Evolutionary conservation across 2,329 filamentous ascomycete species (phyloP).

Genomic region (Exophiala dermatitidis): DNA sequence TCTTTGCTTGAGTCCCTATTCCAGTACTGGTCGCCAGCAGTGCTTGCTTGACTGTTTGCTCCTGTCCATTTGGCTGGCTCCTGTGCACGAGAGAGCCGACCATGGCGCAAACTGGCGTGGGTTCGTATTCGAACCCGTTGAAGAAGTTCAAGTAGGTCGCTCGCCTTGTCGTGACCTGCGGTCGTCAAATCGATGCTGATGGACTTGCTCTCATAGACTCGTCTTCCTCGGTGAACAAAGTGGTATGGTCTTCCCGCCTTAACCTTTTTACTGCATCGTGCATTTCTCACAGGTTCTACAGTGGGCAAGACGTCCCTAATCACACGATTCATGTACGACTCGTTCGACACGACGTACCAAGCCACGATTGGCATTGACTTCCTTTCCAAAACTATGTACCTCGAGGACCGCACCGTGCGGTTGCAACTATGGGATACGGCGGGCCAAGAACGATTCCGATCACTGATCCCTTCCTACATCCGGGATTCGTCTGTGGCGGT

Average conservation of each 20-base stretch:
- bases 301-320: constrained; percentile 98
- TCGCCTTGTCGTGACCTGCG: no score
- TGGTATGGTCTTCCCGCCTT: constrained; percentile 53
- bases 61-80: neutral
- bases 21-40: no score
- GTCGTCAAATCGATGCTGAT: neutral
- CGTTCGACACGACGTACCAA: constrained; percentile 99
- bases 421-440: constrained; percentile 98
- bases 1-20: no score
- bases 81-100: constrained; percentile 34
- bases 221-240: constrained; percentile 98
- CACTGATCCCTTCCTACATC: constrained; percentile 95
- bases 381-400: constrained; percentile 99
- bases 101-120: constrained; percentile 73
- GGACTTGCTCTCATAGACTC: constrained; percentile 51
- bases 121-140: constrained; percentile 95
- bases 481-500: constrained; percentile 96
- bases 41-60: no score
- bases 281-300: constrained; percentile 36
- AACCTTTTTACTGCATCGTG: constrained; percentile 5
- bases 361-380: constrained; percentile 99
- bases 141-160: constrained; percentile 95
- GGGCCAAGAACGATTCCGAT: constrained; percentile 94
- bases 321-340: constrained; percentile 99
- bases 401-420: constrained; percentile 95